These are phyloP conservation scores for Fraxinus baroniana DNA, from an alignment of 305 asterid species.

Conservation along the genomic window DNA sequence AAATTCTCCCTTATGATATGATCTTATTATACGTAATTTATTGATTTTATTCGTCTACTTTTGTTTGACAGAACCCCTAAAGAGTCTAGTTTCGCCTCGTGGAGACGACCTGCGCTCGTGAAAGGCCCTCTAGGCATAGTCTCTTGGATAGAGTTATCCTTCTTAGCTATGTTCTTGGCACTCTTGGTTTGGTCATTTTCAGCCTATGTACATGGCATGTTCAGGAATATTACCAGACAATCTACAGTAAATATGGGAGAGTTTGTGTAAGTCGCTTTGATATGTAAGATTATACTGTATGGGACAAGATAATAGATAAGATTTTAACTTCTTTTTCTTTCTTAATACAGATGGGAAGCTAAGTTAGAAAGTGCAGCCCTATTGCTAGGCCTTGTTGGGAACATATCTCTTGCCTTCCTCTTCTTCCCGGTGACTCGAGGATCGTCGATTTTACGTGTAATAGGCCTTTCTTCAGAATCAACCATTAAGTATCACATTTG, in stretches of 20 bases:
- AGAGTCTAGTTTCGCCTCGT: constrained; percentile 11
- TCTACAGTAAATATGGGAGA: constrained; percentile 43
- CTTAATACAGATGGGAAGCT: constrained; percentile 44
- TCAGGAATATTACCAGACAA: constrained; percentile 38
- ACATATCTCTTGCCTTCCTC: constrained; percentile 45
- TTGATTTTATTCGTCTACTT: neutral
- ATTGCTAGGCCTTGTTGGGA: constrained; percentile 47
- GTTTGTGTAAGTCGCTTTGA: constrained; percentile 28
- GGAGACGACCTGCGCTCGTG: constrained; percentile 36
- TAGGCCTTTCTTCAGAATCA: constrained; percentile 54
- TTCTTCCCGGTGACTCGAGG: constrained; percentile 55
- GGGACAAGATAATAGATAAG: neutral
- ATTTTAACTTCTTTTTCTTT: neutral
- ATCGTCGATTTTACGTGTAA: constrained; percentile 43
- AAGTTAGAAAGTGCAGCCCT: constrained; percentile 47
- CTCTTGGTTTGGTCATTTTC: constrained; percentile 52
- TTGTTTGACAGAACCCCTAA: constrained; percentile 23
- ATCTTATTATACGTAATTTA: neutral
- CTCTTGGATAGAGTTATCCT: constrained; percentile 35
- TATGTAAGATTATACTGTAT: neutral
- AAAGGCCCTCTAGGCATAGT: constrained; percentile 48
- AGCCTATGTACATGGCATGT: constrained; percentile 38
- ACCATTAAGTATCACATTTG: constrained; percentile 51
- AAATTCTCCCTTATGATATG: neutral
- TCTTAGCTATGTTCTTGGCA: constrained; percentile 32